phyloP scores from a whole-genome alignment of 2,329 filamentous ascomycete species.

The Pseudogymnoascus sp. region DNA sequence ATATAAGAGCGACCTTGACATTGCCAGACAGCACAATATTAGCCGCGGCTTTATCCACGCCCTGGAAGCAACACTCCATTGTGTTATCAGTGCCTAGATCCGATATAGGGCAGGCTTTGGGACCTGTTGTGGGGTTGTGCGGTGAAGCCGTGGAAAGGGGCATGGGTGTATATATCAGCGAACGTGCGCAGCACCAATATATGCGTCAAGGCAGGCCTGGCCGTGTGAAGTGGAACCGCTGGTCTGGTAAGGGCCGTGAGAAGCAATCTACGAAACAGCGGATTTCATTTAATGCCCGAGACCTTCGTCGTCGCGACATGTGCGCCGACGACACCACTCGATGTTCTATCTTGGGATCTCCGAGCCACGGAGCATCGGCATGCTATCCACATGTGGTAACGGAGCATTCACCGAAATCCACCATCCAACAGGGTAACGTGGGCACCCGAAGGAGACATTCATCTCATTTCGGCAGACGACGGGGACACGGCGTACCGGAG shows the following conservation, averaged over 20 bases:
- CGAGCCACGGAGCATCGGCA: neutral
- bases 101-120: neutral
- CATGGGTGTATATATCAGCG: conserved; percentile 5
- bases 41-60: neutral
- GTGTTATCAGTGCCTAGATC: neutral
- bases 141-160: neutral
- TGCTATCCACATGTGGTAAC: neutral
- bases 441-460: neutral
- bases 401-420: neutral
- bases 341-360: neutral
- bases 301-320: neutral
- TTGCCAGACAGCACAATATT: neutral
- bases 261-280: neutral
- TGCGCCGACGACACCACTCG: neutral
- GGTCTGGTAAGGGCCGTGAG: neutral
- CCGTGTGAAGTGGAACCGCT: neutral
- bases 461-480: neutral
- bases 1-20: neutral
- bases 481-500: neutral
- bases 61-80: neutral
- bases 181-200: neutral
- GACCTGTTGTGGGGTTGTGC: neutral
- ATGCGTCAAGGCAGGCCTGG: neutral
- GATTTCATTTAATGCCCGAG: neutral
- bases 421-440: neutral